Evolutionary conservation across 768 basidiomycete species (phyloP), one percentile per base, ranked within the genome.

Genomic region (Boletus rufocinnamomeus): DNA sequence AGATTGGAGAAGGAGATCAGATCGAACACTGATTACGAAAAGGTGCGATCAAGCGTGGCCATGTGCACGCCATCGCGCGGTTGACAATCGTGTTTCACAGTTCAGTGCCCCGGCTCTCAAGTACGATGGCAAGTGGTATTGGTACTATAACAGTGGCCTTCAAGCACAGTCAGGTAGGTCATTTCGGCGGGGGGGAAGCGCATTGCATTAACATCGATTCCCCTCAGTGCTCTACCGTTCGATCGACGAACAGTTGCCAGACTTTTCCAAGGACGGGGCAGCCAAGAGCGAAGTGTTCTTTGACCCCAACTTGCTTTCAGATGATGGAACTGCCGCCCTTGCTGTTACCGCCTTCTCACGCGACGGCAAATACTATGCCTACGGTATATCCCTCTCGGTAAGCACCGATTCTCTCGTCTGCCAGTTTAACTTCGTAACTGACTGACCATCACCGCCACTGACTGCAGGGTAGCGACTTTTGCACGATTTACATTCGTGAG

Each of bases 61-160:
- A 17, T 16, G 25, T 51, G 21, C 14, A 11, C 35, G 11, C 56
- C 3, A 50, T 56, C 38, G 21, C 32, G 17, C 34, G 14, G 30
- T 48, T 60, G 50, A 64, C 50, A 37, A 40, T 40, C 51, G 0
- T 7, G 54, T 50, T 51, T 21, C 21, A 40, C 69, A 89, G 87
- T 89, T 89, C 69, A 83, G 82, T 23, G 75, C 84, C 0, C 91
- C 91, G 0, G 62, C 68, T 9, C 69, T 88, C 52, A 82, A 83
- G 59, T 77, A 84, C 16, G 89, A 92, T 64, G 81, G 79, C 17
- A 81, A 80, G 50, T 93, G 89, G 86, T 94, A 93, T 65, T 91
- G 90, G 88, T 82, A 80, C 66, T 82, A 87, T 66, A 92, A 93
- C 73, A 85, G 82, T 52, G 91, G 91, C 32, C 79, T 93, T 28